Percentiles rank a stretch among this genome's conserved stretches.
Evolutionary conservation across 2,329 filamentous ascomycete species (phyloP).

Genomic region (Colletotrichum chrysophilum): DNA sequence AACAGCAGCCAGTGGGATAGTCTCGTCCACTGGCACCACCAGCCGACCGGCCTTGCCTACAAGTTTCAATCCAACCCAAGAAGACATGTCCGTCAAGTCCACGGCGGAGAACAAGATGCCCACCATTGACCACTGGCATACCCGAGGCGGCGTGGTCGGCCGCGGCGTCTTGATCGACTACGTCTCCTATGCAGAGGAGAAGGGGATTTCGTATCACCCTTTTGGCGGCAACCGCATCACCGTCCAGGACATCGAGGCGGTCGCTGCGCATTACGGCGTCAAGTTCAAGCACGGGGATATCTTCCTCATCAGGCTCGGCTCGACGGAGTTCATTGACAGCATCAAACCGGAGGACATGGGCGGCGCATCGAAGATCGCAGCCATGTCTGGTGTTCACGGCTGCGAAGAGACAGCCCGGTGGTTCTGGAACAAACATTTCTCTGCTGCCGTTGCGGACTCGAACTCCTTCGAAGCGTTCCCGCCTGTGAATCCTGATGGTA

Average conservation of each 20-base stretch:
- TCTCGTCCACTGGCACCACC: constrained; percentile 51
- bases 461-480: constrained; percentile 70
- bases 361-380: constrained; percentile 28
- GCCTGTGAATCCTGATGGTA: constrained; percentile 48
- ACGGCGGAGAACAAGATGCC: constrained; percentile 35
- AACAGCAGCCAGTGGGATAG: constrained; percentile 62
- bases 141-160: constrained; percentile 55
- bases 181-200: constrained; percentile 51
- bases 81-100: constrained; percentile 30
- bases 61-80: constrained; percentile 48
- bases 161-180: constrained; percentile 64
- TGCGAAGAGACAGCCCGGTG: constrained; percentile 62
- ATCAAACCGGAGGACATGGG: constrained; percentile 40
- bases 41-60: constrained; percentile 49
- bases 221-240: constrained; percentile 59
- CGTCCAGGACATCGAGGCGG: constrained; percentile 58
- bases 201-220: constrained; percentile 55
- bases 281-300: constrained; percentile 72
- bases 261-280: constrained; percentile 64
- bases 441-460: constrained; percentile 68
- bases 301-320: constrained; percentile 68
- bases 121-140: constrained; percentile 56
- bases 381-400: constrained; percentile 47
- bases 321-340: constrained; percentile 61
- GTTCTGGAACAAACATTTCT: constrained; percentile 73